Evolutionary conservation across 2,329 filamentous ascomycete species (phyloP).

Genomic region (Aspergillus novofumigatus): DNA sequence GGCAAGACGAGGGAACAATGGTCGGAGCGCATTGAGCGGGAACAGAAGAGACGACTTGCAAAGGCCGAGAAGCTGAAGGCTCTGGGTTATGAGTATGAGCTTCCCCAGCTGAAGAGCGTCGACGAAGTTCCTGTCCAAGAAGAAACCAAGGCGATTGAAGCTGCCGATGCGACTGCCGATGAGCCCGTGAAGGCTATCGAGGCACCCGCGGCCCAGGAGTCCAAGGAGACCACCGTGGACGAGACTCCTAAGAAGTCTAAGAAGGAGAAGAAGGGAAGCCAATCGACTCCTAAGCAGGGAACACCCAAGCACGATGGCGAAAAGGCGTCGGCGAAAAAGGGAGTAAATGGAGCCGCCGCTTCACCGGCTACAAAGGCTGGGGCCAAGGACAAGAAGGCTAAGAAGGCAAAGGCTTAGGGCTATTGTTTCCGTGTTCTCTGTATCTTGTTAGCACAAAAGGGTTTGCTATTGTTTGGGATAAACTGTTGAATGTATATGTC

Average conservation of each 20-base stretch:
- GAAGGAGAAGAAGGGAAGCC: constrained; percentile 29
- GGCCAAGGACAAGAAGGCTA: constrained; percentile 29
- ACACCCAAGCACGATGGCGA: constrained; percentile 18
- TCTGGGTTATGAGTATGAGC: constrained; percentile 78
- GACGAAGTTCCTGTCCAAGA: constrained; percentile 48
- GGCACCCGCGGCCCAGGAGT: constrained; percentile 21
- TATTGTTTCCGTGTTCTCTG: background rate
- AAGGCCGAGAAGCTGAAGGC: constrained; percentile 73
- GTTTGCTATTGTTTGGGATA: constrained; percentile 3
- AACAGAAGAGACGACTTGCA: constrained; percentile 64
- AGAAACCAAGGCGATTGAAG: constrained; percentile 30
- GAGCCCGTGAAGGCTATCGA: constrained; percentile 27
- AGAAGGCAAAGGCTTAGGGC: constrained; percentile 19
- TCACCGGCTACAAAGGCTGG: constrained; percentile 25
- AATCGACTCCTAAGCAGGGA: constrained; percentile 16
- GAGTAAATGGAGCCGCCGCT: constrained; percentile 2
- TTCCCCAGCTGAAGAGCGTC: constrained; percentile 65
- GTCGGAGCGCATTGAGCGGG: constrained; percentile 68
- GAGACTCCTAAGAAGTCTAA: constrained; percentile 34
- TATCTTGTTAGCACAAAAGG: constrained; percentile 9
- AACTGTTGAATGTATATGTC: constrained; percentile 12
- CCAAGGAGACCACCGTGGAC: constrained; percentile 18
- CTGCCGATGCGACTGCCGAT: constrained; percentile 21
- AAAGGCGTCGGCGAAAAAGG: constrained; percentile 1
- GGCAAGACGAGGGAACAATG: constrained; percentile 72